phyloP scores from a whole-genome alignment of 768 basidiomycete genomes.

The Boletus tylopilopsis region DNA sequence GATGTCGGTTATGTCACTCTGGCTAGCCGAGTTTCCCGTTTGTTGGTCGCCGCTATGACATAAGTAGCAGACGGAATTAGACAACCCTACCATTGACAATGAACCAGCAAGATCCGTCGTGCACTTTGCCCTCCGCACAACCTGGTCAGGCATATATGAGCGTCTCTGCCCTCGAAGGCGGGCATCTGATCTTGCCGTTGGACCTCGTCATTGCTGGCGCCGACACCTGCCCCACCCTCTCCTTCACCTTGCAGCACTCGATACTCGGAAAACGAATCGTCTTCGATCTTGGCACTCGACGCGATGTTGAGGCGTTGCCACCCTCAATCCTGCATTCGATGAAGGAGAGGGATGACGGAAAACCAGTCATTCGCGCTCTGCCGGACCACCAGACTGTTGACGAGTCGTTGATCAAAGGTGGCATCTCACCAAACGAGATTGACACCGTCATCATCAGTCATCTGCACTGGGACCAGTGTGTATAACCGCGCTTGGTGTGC shows the following conservation, averaged over 20 bases:
- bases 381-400: conserved; percentile 41
- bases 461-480: conserved; percentile 51
- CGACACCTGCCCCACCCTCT: conserved; percentile 41
- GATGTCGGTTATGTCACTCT: too few species aligned
- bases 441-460: conserved; percentile 48
- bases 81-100: too few species aligned
- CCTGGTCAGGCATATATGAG: conserved; percentile 46
- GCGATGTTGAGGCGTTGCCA: conserved; percentile 42
- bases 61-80: too few species aligned
- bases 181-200: conserved; percentile 38
- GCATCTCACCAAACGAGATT: conserved; percentile 40
- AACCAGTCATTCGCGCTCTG: too few species aligned
- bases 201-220: conserved; percentile 37
- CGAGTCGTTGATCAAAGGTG: conserved; percentile 50
- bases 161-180: conserved; percentile 56
- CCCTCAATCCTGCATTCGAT: conserved; percentile 26
- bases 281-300: conserved; percentile 56
- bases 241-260: conserved; percentile 52
- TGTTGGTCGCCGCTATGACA: too few species aligned
- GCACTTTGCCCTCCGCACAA: too few species aligned
- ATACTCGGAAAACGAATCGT: conserved; percentile 36
- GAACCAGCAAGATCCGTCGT: too few species aligned
- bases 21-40: too few species aligned
- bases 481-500: too few species aligned
- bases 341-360: too few species aligned